phyloP scores from a whole-genome alignment of 257 asterid species.

The Solanum rostratum region DNA sequence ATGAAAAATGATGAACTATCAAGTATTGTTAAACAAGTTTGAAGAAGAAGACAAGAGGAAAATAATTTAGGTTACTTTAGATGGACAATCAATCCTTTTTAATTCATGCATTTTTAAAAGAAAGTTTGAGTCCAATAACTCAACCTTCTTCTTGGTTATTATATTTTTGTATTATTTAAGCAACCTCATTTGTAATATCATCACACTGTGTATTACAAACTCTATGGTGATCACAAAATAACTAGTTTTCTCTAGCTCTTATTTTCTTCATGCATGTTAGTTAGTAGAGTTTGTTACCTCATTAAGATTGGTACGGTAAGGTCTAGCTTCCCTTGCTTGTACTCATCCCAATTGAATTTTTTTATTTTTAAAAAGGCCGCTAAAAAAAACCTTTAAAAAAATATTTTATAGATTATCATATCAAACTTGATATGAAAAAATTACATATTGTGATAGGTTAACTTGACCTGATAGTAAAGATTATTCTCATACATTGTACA shows the following conservation, averaged over 20 bases:
- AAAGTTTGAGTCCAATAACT: background rate
- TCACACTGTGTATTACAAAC: background rate
- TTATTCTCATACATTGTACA: background rate
- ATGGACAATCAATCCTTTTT: background rate
- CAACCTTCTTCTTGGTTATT: background rate
- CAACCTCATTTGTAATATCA: too few species aligned
- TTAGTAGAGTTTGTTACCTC: background rate
- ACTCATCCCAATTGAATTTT: background rate
- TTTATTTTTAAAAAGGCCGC: background rate
- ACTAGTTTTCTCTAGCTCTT: too few species aligned
- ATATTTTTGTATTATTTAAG: background rate
- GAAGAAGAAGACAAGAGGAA: background rate
- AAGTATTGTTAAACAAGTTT: background rate
- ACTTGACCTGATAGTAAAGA: background rate
- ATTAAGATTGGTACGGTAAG: too few species aligned
- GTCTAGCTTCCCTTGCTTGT: background rate
- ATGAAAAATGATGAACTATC: background rate
- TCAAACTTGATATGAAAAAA: too few species aligned
- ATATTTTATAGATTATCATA: too few species aligned
- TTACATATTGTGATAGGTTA: too few species aligned
- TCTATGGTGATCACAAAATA: too few species aligned
- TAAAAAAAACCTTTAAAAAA: too few species aligned
- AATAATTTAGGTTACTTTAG: background rate
- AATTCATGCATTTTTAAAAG: background rate
- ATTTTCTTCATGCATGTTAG: background rate